Evolutionary conservation across 768 basidiomycete species (phyloP).

Genomic region (Suillus weaverae): DNA sequence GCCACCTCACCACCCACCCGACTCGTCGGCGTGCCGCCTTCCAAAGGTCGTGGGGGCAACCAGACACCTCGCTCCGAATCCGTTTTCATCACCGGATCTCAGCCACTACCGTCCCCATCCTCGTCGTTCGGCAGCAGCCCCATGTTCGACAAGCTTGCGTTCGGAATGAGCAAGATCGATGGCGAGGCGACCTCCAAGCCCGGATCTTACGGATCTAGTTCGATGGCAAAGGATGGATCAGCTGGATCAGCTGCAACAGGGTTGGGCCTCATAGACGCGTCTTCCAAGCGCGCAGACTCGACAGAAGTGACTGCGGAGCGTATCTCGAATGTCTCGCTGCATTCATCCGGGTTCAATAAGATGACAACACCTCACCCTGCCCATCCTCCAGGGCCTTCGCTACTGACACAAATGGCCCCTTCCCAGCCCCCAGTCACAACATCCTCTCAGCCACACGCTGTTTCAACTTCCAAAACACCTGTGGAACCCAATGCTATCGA

Average conservation of each 20-base stretch:
- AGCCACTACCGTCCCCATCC: slow-evolving; percentile 86
- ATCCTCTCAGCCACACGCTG: slow-evolving; percentile 28
- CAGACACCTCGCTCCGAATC: slow-evolving; percentile 88
- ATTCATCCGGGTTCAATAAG: slow-evolving; percentile 39
- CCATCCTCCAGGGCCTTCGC: slow-evolving; percentile 58
- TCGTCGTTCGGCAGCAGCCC: slow-evolving; percentile 71
- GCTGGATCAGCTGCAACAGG: slow-evolving; percentile 21
- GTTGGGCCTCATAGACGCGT: slow-evolving; percentile 14
- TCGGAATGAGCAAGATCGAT: slow-evolving; percentile 92
- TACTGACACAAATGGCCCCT: slow-evolving; percentile 72
- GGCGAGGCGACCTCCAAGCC: slow-evolving; percentile 39
- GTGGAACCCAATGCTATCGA: slow-evolving; percentile 18
- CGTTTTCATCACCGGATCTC: slow-evolving; percentile 87
- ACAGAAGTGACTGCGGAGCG: slow-evolving; percentile 49
- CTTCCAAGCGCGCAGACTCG: slow-evolving; percentile 32
- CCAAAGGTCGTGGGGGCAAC: slow-evolving; percentile 91
- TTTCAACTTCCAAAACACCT: slow-evolving; percentile 22
- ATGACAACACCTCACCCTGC: slow-evolving; percentile 37
- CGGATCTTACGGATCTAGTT: slow-evolving; percentile 30
- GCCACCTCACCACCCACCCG: slow-evolving; percentile 46
- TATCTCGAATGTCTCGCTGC: slow-evolving; percentile 49
- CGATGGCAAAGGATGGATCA: slow-evolving; percentile 22
- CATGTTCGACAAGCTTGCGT: slow-evolving; percentile 82
- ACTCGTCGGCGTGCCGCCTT: slow-evolving; percentile 90
- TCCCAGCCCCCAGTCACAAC: slow-evolving; percentile 17